phyloP scores from a whole-genome alignment of 2,329 filamentous ascomycete genomes.

The Emydomyces testavorans region DNA sequence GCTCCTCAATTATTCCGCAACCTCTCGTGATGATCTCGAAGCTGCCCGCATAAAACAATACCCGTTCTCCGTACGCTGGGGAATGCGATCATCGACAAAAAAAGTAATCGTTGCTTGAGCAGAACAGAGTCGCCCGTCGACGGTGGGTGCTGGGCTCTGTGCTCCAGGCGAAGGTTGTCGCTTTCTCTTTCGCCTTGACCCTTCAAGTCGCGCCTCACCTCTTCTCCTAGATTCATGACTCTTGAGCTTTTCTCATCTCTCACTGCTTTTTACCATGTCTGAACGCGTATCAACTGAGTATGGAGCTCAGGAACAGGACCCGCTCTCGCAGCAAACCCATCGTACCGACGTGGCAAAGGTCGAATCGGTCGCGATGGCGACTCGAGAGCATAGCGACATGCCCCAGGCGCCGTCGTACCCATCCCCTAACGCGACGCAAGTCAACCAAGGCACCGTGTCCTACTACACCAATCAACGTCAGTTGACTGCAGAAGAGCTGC shows the following conservation, averaged over 20 bases:
- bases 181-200: background rate
- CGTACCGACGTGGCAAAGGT: slow-evolving; percentile 13
- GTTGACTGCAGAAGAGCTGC: slow-evolving; percentile 38
- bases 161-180: slow-evolving; percentile 10
- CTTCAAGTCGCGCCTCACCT: background rate
- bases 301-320: slow-evolving; percentile 17
- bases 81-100: slow-evolving; percentile 16
- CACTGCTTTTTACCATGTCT: slow-evolving; percentile 11
- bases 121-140: slow-evolving; percentile 5
- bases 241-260: background rate
- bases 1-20: slow-evolving; percentile 17
- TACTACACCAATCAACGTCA: slow-evolving; percentile 35
- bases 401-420: slow-evolving; percentile 36
- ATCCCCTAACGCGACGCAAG: slow-evolving; percentile 35
- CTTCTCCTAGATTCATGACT: slow-evolving; percentile 5
- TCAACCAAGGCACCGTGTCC: slow-evolving; percentile 34
- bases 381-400: slow-evolving; percentile 35
- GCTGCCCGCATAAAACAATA: slow-evolving; percentile 19
- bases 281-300: slow-evolving; percentile 14
- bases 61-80: slow-evolving; percentile 17
- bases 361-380: slow-evolving; percentile 26
- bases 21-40: slow-evolving; percentile 1
- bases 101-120: background rate
- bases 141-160: background rate
- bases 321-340: slow-evolving; percentile 23